Conservation (phyloP, 768 basidiomycete genomes). For the Amanita phalloides region DNA sequence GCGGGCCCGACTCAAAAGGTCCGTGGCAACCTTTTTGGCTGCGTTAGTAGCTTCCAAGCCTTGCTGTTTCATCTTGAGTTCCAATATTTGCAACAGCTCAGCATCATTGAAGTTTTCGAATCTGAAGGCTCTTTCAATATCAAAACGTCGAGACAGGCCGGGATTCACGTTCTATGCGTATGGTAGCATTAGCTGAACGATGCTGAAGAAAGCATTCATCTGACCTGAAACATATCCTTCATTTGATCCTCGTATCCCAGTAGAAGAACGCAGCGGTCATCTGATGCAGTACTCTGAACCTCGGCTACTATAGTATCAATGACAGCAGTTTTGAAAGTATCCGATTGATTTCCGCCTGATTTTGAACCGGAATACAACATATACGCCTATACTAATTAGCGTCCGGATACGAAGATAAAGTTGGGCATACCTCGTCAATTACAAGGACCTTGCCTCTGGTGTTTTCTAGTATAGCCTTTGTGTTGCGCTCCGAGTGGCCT, state of each 20-base stretch:
- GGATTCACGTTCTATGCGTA: constrained; percentile 53
- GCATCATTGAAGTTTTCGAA: constrained; percentile 53
- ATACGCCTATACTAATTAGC: constrained; percentile 38
- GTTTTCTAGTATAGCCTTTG: constrained; percentile 48
- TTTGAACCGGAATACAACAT: constrained; percentile 47
- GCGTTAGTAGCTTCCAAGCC: constrained; percentile 43
- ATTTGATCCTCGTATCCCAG: constrained; percentile 59
- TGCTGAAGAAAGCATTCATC: constrained; percentile 3
- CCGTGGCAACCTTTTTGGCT: constrained; percentile 48
- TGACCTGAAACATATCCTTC: constrained; percentile 65
- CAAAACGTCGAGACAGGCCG: constrained; percentile 54
- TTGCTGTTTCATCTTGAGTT: constrained; percentile 46
- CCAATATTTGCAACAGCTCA: constrained; percentile 40
- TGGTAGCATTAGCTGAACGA: not conserved
- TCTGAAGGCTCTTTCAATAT: constrained; percentile 57
- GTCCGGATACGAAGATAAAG: not conserved
- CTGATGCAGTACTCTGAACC: constrained; percentile 57
- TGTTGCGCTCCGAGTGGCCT: constrained; percentile 54
- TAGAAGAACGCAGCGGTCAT: constrained; percentile 58
- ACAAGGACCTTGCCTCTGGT: constrained; percentile 58
- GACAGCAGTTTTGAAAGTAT: constrained; percentile 54
- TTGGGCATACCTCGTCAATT: constrained; percentile 48
- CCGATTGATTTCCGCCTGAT: constrained; percentile 20
- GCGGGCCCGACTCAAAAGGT: constrained; percentile 28
- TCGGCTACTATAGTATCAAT: constrained; percentile 71